These are phyloP conservation scores for Penicillium bovifimosum DNA, from an alignment of 495 filamentous ascomycete species.

Conservation along the genomic window DNA sequence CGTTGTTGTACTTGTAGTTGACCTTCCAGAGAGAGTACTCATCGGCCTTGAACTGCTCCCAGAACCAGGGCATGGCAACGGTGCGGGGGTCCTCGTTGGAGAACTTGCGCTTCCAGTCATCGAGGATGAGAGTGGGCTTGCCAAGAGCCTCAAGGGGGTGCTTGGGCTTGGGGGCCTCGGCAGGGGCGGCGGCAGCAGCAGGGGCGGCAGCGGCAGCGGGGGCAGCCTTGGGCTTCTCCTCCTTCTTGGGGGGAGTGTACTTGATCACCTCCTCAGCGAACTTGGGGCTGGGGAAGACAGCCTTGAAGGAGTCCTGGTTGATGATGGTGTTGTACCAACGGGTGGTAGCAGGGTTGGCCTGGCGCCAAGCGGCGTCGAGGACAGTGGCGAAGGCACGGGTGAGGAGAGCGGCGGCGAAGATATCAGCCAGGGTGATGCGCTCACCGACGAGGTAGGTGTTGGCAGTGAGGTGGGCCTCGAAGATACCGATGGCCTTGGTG, in stretches of 20 bases:
- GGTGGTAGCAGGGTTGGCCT: conserved; percentile 71
- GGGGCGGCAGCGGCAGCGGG: conserved; percentile 53
- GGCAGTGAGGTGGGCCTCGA: conserved; percentile 81
- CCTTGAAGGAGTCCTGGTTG: conserved; percentile 85
- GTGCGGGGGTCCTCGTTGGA: conserved; percentile 88
- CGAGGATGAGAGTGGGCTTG: conserved; percentile 72
- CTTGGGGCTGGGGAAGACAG: conserved; percentile 63
- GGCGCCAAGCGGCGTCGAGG: conserved; percentile 41
- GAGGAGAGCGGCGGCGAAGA: conserved; percentile 73
- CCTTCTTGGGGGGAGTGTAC: conserved; percentile 88
- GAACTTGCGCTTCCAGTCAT: conserved; percentile 99
- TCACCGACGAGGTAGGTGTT: conserved; percentile 98
- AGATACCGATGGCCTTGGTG: conserved; percentile 58
- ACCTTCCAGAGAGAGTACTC: conserved; percentile 93
- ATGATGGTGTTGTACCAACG: conserved; percentile 93
- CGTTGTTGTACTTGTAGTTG: conserved; percentile 97
- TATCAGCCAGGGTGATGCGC: conserved; percentile 91
- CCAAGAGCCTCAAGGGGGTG: conserved; percentile 88
- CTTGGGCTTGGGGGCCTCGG: conserved; percentile 82
- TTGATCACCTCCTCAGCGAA: conserved; percentile 83
- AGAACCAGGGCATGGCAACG: conserved; percentile 93
- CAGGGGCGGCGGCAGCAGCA: conserved; percentile 60
- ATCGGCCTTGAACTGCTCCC: conserved; percentile 84
- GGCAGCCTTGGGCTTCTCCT: conserved; percentile 59
- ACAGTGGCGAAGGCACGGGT: conserved; percentile 27